Evolutionary conservation across 192 early-diverging fungal genomes (phyloP).

Genomic region (Podila epigama): DNA sequence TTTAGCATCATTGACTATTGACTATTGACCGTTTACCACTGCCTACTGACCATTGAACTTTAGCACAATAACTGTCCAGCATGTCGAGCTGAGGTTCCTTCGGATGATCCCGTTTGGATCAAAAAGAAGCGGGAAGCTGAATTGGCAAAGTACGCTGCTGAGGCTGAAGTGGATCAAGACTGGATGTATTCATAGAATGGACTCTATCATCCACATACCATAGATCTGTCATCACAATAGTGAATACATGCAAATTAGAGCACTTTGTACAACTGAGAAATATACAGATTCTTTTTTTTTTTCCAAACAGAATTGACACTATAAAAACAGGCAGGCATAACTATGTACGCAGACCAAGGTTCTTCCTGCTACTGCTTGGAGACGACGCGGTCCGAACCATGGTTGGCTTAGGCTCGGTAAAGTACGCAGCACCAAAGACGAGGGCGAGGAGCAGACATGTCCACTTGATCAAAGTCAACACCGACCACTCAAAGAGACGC

Average conservation of each 20-base stretch:
- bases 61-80: conserved; percentile 54
- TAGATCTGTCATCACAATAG: neutral
- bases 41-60: too few relatives aligned
- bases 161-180: conserved; percentile 48
- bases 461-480: conserved; percentile 42
- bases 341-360: neutral
- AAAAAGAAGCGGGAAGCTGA: conserved; percentile 48
- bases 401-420: conserved; percentile 26
- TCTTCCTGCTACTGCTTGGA: neutral
- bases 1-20: neutral
- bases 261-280: too few relatives aligned
- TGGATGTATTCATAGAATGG: conserved; percentile 51
- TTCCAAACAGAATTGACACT: too few relatives aligned
- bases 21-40: neutral
- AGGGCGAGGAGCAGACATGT: conserved; percentile 18
- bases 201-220: neutral
- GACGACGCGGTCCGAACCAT: neutral
- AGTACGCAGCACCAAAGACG: conserved; percentile 34
- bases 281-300: neutral
- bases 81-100: conserved; percentile 49
- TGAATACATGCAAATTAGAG: too few relatives aligned
- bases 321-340: neutral
- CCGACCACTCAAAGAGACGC: conserved; percentile 7
- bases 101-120: conserved; percentile 52
- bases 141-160: conserved; percentile 39